Evolutionary conservation across 164 flowering plant species (phyloP), one percentile per base, ranked within the genome.

Genomic region (Tetracentron sinense): DNA sequence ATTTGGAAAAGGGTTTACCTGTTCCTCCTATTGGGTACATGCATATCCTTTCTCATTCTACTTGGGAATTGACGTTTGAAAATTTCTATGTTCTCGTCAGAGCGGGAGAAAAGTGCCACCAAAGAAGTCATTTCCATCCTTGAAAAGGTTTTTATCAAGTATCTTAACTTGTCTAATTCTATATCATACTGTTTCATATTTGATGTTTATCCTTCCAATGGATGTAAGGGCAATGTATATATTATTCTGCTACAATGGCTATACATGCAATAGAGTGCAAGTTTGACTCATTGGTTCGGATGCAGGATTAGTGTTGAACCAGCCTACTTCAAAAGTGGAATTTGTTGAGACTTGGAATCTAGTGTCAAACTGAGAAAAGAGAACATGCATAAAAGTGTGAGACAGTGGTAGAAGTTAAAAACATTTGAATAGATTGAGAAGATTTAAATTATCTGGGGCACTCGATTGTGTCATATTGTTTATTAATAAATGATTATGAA

Each of bases 41-140:
- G 38, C 31, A 29, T 23, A 38, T 17, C 27, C 31, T 58, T 56
- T 26, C 44, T 23, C 25, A 14, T 51, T 2, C 29, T 20, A 38
- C 10, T 14, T 31, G 25, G 3, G 29, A 33, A 22, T 21, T 44
- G 25, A 25, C 38, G 22, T 20, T 42, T 58, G 53, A 56, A 25
- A 46, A 54, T 14, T 63, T 53, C 51, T n/a, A 11, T 65, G 49
- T 69, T 65, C 10, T 61, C 67, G 17, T 4, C 83, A 88, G 97
- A 85, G 80, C 77, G 98, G 77, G 98, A 92, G 82, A 92, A 92
- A 67, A 89, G 98, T 69, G 98, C 96, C 42, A 88, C 98, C 16
- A 92, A 89, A 82, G 98, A 92, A 78, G 95, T 85, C 67, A 83
- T 92, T 33, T 77, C 87, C 55, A 81, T 92, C 62, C 84, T 89